A percentile compares a stretch with the other conserved stretches of the same genome.
These are phyloP conservation scores for Aspergillus cavernicola DNA, from an alignment of 495 filamentous ascomycete species.

Conservation along the genomic window DNA sequence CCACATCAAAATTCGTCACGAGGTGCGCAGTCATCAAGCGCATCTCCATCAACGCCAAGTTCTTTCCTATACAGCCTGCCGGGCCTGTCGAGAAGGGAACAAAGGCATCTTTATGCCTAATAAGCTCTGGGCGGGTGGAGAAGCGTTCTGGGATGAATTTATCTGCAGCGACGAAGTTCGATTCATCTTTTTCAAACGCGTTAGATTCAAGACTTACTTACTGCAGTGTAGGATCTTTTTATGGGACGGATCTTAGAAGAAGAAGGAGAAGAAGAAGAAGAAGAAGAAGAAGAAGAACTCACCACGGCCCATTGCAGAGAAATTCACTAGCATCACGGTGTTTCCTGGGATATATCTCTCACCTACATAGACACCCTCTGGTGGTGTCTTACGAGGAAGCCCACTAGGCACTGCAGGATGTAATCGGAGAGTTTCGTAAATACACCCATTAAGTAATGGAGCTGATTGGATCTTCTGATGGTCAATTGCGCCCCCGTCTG, in stretches of 20 bases:
- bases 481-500: background rate
- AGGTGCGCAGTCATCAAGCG: slow-evolving; percentile 18
- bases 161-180: slow-evolving; percentile 22
- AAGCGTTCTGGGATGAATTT: slow-evolving; percentile 55
- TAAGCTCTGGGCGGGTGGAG: slow-evolving; percentile 30
- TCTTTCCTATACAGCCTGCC: slow-evolving; percentile 24
- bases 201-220: too few relatives aligned
- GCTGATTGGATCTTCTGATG: background rate
- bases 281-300: too few relatives aligned
- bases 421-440: background rate
- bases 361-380: background rate
- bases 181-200: background rate
- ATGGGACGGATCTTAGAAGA: too few relatives aligned
- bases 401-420: background rate
- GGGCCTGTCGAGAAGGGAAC: slow-evolving; percentile 16
- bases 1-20: slow-evolving; percentile 20
- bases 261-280: too few relatives aligned
- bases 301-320: background rate
- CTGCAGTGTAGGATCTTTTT: too few relatives aligned
- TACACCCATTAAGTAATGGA: background rate
- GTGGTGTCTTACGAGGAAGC: background rate
- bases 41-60: slow-evolving; percentile 22
- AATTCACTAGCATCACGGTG: background rate
- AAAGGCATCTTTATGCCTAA: slow-evolving; percentile 15
- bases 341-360: background rate